phyloP scores from a whole-genome alignment of 805 yeast species.

The Schwanniomyces yamadae region DNA sequence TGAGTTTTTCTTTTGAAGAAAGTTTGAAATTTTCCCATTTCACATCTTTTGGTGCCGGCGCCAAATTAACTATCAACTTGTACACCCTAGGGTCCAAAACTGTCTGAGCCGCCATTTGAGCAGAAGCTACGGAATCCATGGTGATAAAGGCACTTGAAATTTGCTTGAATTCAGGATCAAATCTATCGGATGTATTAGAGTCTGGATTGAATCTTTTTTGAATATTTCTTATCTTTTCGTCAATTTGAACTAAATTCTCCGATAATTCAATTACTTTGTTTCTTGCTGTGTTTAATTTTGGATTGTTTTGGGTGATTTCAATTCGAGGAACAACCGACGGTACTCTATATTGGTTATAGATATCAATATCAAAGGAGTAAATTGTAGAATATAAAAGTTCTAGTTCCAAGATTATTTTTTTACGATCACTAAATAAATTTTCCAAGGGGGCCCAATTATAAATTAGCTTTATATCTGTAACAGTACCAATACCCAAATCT shows the following conservation, averaged over 20 bases:
- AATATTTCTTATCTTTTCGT: slow-evolving; percentile 36
- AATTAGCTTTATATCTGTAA: slow-evolving; percentile 48
- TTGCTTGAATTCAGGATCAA: slow-evolving; percentile 34
- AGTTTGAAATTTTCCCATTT: slow-evolving; percentile 47
- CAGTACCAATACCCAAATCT: slow-evolving; percentile 54
- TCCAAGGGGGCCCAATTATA: slow-evolving; percentile 46
- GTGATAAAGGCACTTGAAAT: slow-evolving; percentile 47
- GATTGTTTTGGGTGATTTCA: slow-evolving; percentile 10
- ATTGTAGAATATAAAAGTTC: slow-evolving; percentile 43
- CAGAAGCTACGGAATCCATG: slow-evolving; percentile 49
- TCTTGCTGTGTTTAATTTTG: slow-evolving; percentile 8
- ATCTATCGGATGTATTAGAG: slow-evolving; percentile 24
- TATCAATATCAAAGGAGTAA: slow-evolving; percentile 43
- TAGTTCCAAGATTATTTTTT: slow-evolving; percentile 26
- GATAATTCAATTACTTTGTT: slow-evolving; percentile 29
- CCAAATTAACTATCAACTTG: slow-evolving; percentile 40
- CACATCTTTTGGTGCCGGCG: slow-evolving; percentile 49
- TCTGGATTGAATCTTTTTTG: slow-evolving; percentile 30
- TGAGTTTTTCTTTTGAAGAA: slow-evolving; percentile 35
- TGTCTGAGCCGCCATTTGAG: slow-evolving; percentile 50
- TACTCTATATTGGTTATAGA: slow-evolving; percentile 30
- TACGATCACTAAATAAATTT: slow-evolving; percentile 34
- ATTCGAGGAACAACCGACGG: slow-evolving; percentile 30
- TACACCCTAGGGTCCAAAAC: slow-evolving; percentile 46
- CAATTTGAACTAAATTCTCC: slow-evolving; percentile 32